Evolutionary conservation across 176 grass and related monocot species (phyloP).

Genomic region (Musa itinerans): DNA sequence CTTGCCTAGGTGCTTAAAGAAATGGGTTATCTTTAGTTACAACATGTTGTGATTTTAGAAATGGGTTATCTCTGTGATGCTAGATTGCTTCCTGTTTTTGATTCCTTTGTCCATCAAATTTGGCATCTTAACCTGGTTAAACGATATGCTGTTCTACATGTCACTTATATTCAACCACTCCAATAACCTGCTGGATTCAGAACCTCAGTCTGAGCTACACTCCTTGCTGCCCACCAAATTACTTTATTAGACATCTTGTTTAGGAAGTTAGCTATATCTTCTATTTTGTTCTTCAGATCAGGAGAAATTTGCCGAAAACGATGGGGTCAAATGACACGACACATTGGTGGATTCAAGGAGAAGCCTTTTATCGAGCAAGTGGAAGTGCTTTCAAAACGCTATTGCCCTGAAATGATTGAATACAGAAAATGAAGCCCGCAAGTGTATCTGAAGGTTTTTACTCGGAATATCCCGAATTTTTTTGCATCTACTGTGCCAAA

Average conservation of each 20-base stretch:
- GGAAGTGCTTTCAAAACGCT: conserved; percentile 43
- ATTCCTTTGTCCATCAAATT: too few species aligned
- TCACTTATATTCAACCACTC: too few species aligned
- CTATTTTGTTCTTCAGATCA: conserved; percentile 26
- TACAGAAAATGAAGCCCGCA: conserved; percentile 30
- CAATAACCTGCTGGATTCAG: too few species aligned
- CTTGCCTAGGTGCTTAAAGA: too few species aligned
- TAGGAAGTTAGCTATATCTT: neutral
- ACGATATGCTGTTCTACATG: too few species aligned
- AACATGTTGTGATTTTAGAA: too few species aligned
- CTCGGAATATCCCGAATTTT: neutral
- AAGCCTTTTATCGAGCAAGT: conserved; percentile 69
- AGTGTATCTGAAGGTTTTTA: neutral
- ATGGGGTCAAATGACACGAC: conserved; percentile 68
- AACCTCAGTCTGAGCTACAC: neutral
- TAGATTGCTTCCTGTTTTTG: too few species aligned
- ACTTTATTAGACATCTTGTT: neutral
- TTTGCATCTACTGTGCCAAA: neutral
- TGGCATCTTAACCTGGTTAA: too few species aligned
- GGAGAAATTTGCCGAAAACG: conserved; percentile 52
- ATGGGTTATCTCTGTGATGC: too few species aligned
- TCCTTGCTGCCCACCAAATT: neutral
- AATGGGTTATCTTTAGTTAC: too few species aligned
- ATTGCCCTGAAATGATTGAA: conserved; percentile 55
- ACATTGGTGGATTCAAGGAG: conserved; percentile 40